Conservation (phyloP, 345 rosid species). For the Erodium maritimum region DNA sequence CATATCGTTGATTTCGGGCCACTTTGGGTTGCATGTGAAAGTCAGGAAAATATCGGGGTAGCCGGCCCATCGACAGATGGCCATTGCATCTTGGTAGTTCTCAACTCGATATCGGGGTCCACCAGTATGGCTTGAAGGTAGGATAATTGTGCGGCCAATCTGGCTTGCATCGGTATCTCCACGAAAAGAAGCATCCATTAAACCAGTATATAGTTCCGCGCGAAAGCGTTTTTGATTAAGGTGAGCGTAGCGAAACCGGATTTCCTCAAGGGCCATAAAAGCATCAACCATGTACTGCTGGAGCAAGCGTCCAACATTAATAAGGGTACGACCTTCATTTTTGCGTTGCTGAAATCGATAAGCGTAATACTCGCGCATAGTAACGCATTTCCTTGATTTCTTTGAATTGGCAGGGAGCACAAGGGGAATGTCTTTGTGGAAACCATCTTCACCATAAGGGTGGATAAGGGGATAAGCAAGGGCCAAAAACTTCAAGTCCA, state of each 20-base stretch:
- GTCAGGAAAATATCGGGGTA: constrained; percentile 6
- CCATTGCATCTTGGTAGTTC: constrained; percentile 15
- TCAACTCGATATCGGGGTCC: neutral
- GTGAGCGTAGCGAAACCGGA: neutral
- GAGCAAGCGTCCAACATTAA: constrained; percentile 1
- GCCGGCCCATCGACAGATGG: constrained; percentile 6
- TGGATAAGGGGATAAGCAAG: constrained; percentile 5
- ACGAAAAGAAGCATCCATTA: neutral
- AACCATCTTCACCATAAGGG: constrained; percentile 11
- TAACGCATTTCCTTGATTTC: neutral
- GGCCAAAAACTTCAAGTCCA: neutral
- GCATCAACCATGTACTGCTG: constrained; percentile 1
- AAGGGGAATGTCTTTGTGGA: neutral
- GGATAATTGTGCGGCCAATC: neutral
- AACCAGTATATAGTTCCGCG: neutral
- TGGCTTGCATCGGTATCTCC: neutral
- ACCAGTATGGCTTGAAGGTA: neutral
- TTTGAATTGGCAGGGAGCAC: too few relatives aligned
- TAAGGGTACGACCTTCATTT: neutral
- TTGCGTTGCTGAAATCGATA: neutral
- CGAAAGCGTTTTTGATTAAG: neutral
- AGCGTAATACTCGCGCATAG: constrained; percentile 3
- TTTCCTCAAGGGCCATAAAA: neutral
- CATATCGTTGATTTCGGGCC: too few relatives aligned
- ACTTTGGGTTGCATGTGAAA: too few relatives aligned